Base-by-base conservation (phyloP, 345 rosid species). In the Sapria himalayana region DNA sequence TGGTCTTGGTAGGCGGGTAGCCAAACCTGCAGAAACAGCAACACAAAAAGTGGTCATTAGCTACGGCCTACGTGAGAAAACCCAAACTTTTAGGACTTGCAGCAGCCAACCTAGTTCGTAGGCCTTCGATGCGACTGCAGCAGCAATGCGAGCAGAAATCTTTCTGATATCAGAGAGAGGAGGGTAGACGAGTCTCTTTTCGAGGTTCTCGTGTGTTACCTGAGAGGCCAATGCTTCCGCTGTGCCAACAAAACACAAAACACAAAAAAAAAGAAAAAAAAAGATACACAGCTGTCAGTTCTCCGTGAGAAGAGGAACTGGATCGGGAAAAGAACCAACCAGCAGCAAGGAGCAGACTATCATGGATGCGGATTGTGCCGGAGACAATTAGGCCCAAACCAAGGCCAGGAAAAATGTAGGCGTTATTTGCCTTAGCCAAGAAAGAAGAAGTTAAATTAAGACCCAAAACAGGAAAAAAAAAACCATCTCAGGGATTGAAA, bases 341-440 rank as follows among this genome's bases (percentile, higher is more conserved):
- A 24, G 94, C 94, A 9, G 80, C 92, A 44, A 86, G 65, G 56
- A 86, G 92, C 97, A 86, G 78, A 60, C 78, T 85, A 21, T 86
- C 94, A 6, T 81, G 97, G 36, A 78, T 92, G 4, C 94, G 97
- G 38, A 86, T 81, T 13, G 97, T 56, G 13, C 97, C 97, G 4
- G 97, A 86, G 85, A 81, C 81, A 36, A 86, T 70, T 54, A 86
- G 61, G 38, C 97, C 97, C 50, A 86, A 68, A 39, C 97, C 97
- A 19, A 86, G 59, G 48, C 97, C 97, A 21, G 97, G 97, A 72
- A 81, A 86, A 44, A 86, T 74, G 61, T 86, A 86, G 9, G 97
- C 97, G 51, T 86, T 86, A 63, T 86, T 86, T 33, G 92, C 84
- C 97, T 81, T 78, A 47, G 58, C 14, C 23, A 29, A 16, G 33